Base-by-base conservation (phyloP, 306 rosid species). In the Amphicarpaea edgeworthii region DNA sequence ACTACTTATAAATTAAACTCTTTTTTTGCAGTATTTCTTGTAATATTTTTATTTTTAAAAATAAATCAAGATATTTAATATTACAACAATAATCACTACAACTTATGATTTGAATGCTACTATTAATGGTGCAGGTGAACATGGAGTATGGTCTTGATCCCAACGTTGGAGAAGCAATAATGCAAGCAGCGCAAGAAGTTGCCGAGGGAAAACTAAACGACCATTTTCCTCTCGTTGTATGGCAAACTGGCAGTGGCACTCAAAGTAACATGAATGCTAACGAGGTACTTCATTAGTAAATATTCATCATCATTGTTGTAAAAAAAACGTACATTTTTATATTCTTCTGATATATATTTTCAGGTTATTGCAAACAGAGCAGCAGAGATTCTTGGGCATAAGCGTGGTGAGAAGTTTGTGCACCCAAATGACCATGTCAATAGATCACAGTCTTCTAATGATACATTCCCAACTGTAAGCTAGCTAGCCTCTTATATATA, bases 241-340 rank as follows among this genome's bases (percentile, higher is more conserved):
- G 99, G 99, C 99, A 96, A 79, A 96, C 99, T 75, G 99, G 99
- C 30, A 96, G 99, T 85, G 99, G 98, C 68, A 96, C 98, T 26
- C 99, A 96, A 74, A 96, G 98, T 77, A 96, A 96, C 85, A 96
- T 96, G 99, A 96, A 96, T 75, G 99, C 97, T 69, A 96, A 96
- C 62, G 99, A 96, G 97, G 97, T n/a, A n/a, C n/a, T n/a, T n/a
- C n/a, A n/a, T n/a, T n/a, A n/a, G n/a, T n/a, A n/a, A n/a, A n/a
- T n/a, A n/a, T n/a, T n/a, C n/a, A n/a, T n/a, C n/a, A n/a, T n/a
- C n/a, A n/a, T n/a, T n/a, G n/a, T n/a, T n/a, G n/a, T n/a, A n/a
- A n/a, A n/a, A n/a, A n/a, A n/a, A n/a, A n/a, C n/a, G n/a, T n/a
- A n/a, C n/a, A n/a, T n/a, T n/a, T n/a, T n/a, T n/a, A n/a, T n/a